Conservation (phyloP, 2,329 filamentous ascomycete genomes). For the Neopestalotiopsis sp. region DNA sequence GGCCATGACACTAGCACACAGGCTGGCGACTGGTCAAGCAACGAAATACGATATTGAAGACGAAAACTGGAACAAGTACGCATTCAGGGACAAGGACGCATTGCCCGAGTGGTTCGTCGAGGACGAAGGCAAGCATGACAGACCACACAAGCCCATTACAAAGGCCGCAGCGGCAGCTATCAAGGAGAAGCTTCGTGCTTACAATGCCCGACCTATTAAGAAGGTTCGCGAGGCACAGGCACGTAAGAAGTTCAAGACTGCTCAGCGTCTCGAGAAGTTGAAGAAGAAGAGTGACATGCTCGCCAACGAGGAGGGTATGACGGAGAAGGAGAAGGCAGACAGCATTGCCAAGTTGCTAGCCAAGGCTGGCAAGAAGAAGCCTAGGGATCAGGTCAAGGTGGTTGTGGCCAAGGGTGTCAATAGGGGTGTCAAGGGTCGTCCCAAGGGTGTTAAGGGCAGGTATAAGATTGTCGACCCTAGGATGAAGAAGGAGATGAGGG, state of each 20-base stretch:
- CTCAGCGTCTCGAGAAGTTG: slow-evolving; percentile 88
- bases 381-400: slow-evolving; percentile 80
- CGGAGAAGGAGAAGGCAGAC: slow-evolving; percentile 93
- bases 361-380: slow-evolving; percentile 80
- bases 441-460: slow-evolving; percentile 89
- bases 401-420: slow-evolving; percentile 88
- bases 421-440: slow-evolving; percentile 83
- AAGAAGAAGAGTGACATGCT: slow-evolving; percentile 96
- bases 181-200: slow-evolving; percentile 89
- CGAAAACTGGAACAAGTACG: slow-evolving; percentile 90
- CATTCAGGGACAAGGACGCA: slow-evolving; percentile 89
- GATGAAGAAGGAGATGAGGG: slow-evolving; percentile 34
- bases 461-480: slow-evolving; percentile 83
- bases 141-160: slow-evolving; percentile 84
- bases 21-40: slow-evolving; percentile 85
- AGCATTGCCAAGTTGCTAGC: slow-evolving; percentile 82
- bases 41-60: slow-evolving; percentile 82
- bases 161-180: slow-evolving; percentile 90
- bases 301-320: slow-evolving; percentile 87
- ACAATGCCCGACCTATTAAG: slow-evolving; percentile 97
- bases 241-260: slow-evolving; percentile 95
- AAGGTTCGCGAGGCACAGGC: slow-evolving; percentile 97
- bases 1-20: slow-evolving; percentile 95
- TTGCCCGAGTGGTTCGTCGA: slow-evolving; percentile 98
- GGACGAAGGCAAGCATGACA: slow-evolving; percentile 86